These are phyloP conservation scores for Microascus cirrosus DNA, from an alignment of 2,329 filamentous ascomycete species.

Conservation along the genomic window DNA sequence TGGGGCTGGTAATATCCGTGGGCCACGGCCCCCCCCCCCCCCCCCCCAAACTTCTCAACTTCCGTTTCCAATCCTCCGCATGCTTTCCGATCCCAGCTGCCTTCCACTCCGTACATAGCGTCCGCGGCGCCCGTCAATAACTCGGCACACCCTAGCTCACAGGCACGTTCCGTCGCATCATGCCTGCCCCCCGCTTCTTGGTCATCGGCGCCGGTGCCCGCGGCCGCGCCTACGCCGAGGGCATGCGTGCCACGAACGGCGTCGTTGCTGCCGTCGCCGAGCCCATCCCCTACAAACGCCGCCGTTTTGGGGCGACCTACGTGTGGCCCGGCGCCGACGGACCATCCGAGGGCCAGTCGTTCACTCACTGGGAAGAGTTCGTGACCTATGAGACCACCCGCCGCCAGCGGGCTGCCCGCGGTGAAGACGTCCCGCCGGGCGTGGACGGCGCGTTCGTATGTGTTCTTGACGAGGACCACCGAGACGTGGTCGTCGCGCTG, in stretches of 20 bases:
- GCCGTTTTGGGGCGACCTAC: constrained; percentile 56
- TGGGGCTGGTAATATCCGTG: no score
- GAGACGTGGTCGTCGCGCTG: constrained; percentile 65
- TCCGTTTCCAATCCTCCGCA: no score
- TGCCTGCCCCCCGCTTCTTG: constrained; percentile 52
- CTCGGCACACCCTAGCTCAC: neutral
- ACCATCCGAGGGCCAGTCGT: constrained; percentile 53
- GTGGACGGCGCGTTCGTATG: constrained; percentile 53
- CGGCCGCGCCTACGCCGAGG: constrained; percentile 61
- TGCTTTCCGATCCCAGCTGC: no score
- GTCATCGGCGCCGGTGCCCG: constrained; percentile 77
- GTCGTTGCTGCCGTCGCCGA: constrained; percentile 72
- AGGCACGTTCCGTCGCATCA: constrained; percentile 17
- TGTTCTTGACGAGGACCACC: constrained; percentile 82
- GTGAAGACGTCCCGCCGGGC: constrained; percentile 36
- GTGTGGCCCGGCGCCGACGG: constrained; percentile 51
- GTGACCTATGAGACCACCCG: constrained; percentile 58
- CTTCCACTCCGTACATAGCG: neutral
- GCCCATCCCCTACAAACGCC: constrained; percentile 65
- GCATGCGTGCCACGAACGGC: constrained; percentile 54
- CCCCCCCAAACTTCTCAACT: no score
- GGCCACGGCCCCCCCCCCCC: no score
- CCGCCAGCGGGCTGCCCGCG: constrained; percentile 38
- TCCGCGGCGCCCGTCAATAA: neutral
- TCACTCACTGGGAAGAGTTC: constrained; percentile 65